Conservation (phyloP, 2,329 filamentous ascomycete species). For the Apiospora rasikravindrae region DNA sequence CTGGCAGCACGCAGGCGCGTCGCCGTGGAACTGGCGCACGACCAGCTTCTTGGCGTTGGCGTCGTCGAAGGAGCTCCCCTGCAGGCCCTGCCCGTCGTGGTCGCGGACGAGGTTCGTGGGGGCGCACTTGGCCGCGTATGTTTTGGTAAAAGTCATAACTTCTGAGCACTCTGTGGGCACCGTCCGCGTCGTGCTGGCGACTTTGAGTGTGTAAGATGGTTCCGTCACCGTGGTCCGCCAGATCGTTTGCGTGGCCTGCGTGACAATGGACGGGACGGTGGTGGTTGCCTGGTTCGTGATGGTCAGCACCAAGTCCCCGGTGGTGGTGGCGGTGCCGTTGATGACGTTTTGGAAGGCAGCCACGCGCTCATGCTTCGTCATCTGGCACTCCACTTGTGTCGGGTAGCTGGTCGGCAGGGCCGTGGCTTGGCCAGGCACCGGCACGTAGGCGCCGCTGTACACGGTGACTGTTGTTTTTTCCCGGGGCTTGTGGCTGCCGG, state of each 20-base stretch:
- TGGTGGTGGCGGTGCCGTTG: slow-evolving; percentile 20
- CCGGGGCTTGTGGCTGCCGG: too few relatives aligned
- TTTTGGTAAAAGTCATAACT: slow-evolving; percentile 31
- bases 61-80: slow-evolving; percentile 27
- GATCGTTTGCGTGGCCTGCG: not conserved
- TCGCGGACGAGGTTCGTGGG: slow-evolving; percentile 32
- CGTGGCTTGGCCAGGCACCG: slow-evolving; percentile 32
- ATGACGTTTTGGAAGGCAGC: slow-evolving; percentile 24
- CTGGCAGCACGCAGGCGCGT: slow-evolving; percentile 35
- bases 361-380: slow-evolving; percentile 14
- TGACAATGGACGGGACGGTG: not conserved
- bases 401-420: slow-evolving; percentile 28
- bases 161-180: slow-evolving; percentile 25
- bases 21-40: slow-evolving; percentile 24
- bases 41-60: slow-evolving; percentile 29
- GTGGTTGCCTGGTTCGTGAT: not conserved
- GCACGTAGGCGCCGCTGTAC: slow-evolving; percentile 33
- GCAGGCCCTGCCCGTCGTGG: slow-evolving; percentile 29
- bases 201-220: not conserved
- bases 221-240: not conserved
- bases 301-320: not conserved
- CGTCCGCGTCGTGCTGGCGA: not conserved
- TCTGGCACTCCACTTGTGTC: slow-evolving; percentile 29
- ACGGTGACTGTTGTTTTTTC: slow-evolving; percentile 33
- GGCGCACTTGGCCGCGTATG: slow-evolving; percentile 34